Percentiles rank a stretch among this genome's conserved stretches.
phyloP scores from a whole-genome alignment of 306 rosid genomes.

The Malus domestica region ASM211411v1 NC_041792.1:5448501-5449000 shows the following conservation, averaged over 20 bases:
- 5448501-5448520: constrained; percentile 38
- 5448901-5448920: neutral
- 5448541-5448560: constrained; percentile 90
- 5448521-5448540: constrained; percentile 89
- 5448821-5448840: neutral
- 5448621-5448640: neutral
- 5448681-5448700: neutral
- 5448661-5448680: neutral
- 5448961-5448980: constrained; percentile 93
- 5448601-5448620: constrained; percentile 81
- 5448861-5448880: neutral
- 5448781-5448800: neutral
- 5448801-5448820: neutral
- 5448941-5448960: constrained; percentile 81
- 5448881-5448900: neutral
- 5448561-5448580: constrained; percentile 98
- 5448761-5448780: neutral
- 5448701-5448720: neutral
- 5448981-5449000: constrained; percentile 72
- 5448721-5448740: neutral
- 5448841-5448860: neutral
- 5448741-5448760: neutral
- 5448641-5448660: neutral
- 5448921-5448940: constrained; percentile 36
- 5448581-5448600: constrained; percentile 90